Evolutionary conservation across 768 basidiomycete species (phyloP).

Genomic region (Amyloporia xantha): DNA sequence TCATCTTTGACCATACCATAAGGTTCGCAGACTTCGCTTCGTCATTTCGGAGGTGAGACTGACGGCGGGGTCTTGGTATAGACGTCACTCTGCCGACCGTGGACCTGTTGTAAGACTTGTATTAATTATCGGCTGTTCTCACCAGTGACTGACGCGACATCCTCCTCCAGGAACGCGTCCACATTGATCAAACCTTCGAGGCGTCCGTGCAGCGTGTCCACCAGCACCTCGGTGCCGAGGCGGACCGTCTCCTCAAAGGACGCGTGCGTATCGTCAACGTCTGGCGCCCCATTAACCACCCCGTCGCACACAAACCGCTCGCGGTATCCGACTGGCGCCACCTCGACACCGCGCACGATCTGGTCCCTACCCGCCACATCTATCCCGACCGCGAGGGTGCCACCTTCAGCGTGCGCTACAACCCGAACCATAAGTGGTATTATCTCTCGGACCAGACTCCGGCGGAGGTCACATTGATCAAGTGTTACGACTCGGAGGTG

Average conservation of each 20-base stretch:
- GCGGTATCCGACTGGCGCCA: conserved; percentile 33
- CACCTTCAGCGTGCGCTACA: conserved; percentile 31
- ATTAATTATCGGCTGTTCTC: neutral
- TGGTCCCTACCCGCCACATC: too few relatives aligned
- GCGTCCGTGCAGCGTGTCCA: conserved; percentile 30
- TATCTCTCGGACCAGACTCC: conserved; percentile 33
- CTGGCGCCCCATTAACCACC: too few relatives aligned
- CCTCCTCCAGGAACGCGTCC: conserved; percentile 27
- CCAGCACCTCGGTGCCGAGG: conserved; percentile 32
- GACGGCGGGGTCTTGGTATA: conserved; percentile 23
- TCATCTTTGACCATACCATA: too few relatives aligned
- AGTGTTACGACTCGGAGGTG: too few relatives aligned
- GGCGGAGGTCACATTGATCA: conserved; percentile 35
- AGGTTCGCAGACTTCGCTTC: too few relatives aligned
- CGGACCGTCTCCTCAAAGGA: conserved; percentile 33
- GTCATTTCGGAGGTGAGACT: conserved; percentile 34
- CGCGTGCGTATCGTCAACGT: too few relatives aligned
- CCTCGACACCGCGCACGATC: conserved; percentile 31
- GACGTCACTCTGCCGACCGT: conserved; percentile 5
- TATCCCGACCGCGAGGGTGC: conserved; percentile 29
- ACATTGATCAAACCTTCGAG: too few relatives aligned
- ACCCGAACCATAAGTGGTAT: conserved; percentile 33
- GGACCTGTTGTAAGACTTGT: conserved; percentile 28
- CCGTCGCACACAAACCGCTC: too few relatives aligned
- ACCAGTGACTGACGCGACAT: neutral